Evolutionary conservation across 164 flowering plant genomes (phyloP).

Genomic region (Echeveria elegans): DNA sequence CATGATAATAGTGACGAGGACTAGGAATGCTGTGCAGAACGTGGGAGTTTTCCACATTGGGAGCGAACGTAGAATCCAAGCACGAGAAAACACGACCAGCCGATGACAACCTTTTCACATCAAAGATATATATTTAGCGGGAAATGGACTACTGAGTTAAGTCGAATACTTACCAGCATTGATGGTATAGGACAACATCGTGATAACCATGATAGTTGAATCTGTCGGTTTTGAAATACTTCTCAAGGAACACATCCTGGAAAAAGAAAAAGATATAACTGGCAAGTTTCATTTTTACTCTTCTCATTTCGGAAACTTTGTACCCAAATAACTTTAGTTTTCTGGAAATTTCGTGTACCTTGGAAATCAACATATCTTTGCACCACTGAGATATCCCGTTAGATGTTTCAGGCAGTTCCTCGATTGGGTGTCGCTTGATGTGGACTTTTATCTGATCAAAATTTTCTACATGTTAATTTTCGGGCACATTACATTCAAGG

Average conservation of each 20-base stretch:
- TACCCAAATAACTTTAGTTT: not conserved
- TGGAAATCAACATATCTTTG: slow-evolving; percentile 45
- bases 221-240: slow-evolving; percentile 31
- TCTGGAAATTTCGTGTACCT: slow-evolving; percentile 25
- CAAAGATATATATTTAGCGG: not conserved
- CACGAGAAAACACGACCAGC: slow-evolving; percentile 39
- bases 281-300: too few species aligned
- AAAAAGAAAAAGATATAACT: not conserved
- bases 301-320: too few species aligned
- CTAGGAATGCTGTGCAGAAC: slow-evolving; percentile 26
- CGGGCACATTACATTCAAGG: not conserved
- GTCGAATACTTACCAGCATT: slow-evolving; percentile 26
- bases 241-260: slow-evolving; percentile 40
- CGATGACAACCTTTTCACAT: slow-evolving; percentile 38
- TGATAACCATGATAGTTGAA: slow-evolving; percentile 28
- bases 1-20: slow-evolving; percentile 42
- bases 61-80: slow-evolving; percentile 31
- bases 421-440: slow-evolving; percentile 54
- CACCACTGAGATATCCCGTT: slow-evolving; percentile 66
- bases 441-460: slow-evolving; percentile 70
- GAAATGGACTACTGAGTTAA: not conserved
- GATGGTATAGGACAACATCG: slow-evolving; percentile 28
- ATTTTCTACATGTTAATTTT: not conserved
- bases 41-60: slow-evolving; percentile 49
- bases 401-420: slow-evolving; percentile 51